Evolutionary conservation across 1,139 yeast genomes (phyloP).

Genomic region (Taiozyma sp.): DNA sequence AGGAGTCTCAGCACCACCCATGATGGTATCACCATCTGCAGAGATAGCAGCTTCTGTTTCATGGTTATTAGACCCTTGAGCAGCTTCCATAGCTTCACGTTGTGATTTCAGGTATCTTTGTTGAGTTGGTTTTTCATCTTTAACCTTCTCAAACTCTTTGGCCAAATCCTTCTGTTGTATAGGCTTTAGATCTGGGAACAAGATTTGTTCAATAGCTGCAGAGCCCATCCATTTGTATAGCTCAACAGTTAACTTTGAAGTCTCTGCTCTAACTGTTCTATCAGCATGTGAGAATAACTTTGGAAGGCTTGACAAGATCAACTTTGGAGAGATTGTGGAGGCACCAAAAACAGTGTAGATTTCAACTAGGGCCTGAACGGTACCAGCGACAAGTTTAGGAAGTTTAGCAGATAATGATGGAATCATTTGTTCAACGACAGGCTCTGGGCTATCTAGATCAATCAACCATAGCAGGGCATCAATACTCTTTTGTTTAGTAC

Average conservation of each 20-base stretch:
- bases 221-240: slow-evolving; percentile 76
- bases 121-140: slow-evolving; percentile 46
- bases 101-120: slow-evolving; percentile 54
- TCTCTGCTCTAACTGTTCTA: slow-evolving; percentile 77
- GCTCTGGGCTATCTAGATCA: slow-evolving; percentile 63
- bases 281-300: slow-evolving; percentile 85
- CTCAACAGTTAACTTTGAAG: slow-evolving; percentile 65
- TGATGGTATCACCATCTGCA: slow-evolving; percentile 37
- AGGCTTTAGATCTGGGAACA: slow-evolving; percentile 77
- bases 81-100: slow-evolving; percentile 31
- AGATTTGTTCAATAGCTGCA: slow-evolving; percentile 49
- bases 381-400: slow-evolving; percentile 78
- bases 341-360: slow-evolving; percentile 72
- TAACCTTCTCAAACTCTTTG: slow-evolving; percentile 56
- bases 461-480: slow-evolving; percentile 61
- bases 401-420: slow-evolving; percentile 59
- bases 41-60: slow-evolving; percentile 23
- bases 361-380: slow-evolving; percentile 50
- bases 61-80: slow-evolving; percentile 19
- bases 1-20: slow-evolving; percentile 34
- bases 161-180: slow-evolving; percentile 87
- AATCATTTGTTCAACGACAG: slow-evolving; percentile 61
- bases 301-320: slow-evolving; percentile 55
- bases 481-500: slow-evolving; percentile 62
- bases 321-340: slow-evolving; percentile 54